These are phyloP conservation scores for Hypoxylon sp. DNA, from an alignment of 2,329 filamentous ascomycete genomes.

Conservation along the genomic window DNA sequence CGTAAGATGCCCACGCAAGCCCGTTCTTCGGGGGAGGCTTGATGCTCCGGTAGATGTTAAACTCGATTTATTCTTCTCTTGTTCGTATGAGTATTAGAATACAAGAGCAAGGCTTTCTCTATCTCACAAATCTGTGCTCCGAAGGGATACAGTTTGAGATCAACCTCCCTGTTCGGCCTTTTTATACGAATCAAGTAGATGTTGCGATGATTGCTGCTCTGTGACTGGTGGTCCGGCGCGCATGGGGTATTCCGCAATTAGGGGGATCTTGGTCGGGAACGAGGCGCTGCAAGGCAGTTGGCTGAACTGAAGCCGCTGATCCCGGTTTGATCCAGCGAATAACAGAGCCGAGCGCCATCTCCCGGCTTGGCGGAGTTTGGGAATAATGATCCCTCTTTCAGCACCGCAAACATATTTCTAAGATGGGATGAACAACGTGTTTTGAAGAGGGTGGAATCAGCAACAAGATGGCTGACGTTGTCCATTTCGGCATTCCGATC, in stretches of 20 bases:
- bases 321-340: conserved; percentile 40
- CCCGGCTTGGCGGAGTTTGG: conserved; percentile 51
- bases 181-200: conserved; percentile 28
- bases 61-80: conserved; percentile 6
- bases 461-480: conserved; percentile 35
- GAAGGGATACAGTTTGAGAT: conserved; percentile 1
- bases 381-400: conserved; percentile 34
- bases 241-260: conserved; percentile 22
- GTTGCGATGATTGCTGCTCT: conserved; percentile 24
- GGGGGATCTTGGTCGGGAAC: conserved; percentile 23
- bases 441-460: conserved; percentile 24
- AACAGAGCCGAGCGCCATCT: conserved; percentile 42
- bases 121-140: not conserved
- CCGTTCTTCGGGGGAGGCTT: conserved; percentile 22
- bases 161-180: conserved; percentile 19
- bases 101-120: not conserved
- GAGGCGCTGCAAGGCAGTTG: conserved; percentile 32
- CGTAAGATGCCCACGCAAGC: conserved; percentile 7
- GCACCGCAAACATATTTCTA: conserved; percentile 17
- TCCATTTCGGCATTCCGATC: conserved; percentile 16
- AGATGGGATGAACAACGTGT: conserved; percentile 33
- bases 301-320: conserved; percentile 39
- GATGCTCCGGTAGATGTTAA: conserved; percentile 32
- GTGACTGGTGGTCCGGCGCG: conserved; percentile 11
- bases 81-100: conserved; percentile 1